Base-by-base conservation (phyloP, 2,329 filamentous ascomycete genomes). In the Claviceps monticola region DNA sequence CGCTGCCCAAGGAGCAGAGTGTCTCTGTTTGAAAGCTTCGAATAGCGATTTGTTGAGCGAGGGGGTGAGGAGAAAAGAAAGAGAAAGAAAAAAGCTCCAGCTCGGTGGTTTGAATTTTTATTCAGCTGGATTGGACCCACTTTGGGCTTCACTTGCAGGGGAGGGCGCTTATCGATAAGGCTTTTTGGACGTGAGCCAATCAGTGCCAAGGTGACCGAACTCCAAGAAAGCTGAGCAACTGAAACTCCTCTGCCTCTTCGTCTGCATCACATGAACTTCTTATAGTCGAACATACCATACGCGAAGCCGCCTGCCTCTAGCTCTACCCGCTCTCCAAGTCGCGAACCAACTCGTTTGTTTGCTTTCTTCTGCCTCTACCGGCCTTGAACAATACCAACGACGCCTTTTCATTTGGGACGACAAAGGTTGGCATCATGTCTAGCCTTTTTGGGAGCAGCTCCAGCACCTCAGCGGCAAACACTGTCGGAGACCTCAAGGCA, bases 11-110 rank as follows among this genome's bases (percentile, higher is more conserved):
- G 21, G 51, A 53, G 17, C 49, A 55, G 54, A 55, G 55, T 51
- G 65, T 79, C 76, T 86, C 88, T 84, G 88, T 95, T 74, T 84
- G 87, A 89, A 73, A 88, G 90, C 91, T 96, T 95, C 85, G 89
- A 94, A 95, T 83, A 85, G 90, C 91, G 91, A 96, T 95, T 88
- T 88, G 88, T 96, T 82, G 88, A 90, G 79, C 90, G 90, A 95
- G 88, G 82, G 86, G 65, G 83, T 73, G 71, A 65, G 67, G 67
- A 64, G 59, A 61, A 61, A 63, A 56, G 52, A 58, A 56, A 62
- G 56, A 62, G 63, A 57, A 52, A 59, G 57, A 56, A 52, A 53
- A 49, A 49, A 51, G 43, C 11, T 2, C 1, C 2, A 14, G 4
- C 17, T 36, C n/a, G 36, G 19, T 23, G 21, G 37, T 47, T 51